These are phyloP conservation scores for Fusarium marasasianum DNA, from an alignment of 2,329 filamentous ascomycete genomes.

Conservation along the genomic window DNA sequence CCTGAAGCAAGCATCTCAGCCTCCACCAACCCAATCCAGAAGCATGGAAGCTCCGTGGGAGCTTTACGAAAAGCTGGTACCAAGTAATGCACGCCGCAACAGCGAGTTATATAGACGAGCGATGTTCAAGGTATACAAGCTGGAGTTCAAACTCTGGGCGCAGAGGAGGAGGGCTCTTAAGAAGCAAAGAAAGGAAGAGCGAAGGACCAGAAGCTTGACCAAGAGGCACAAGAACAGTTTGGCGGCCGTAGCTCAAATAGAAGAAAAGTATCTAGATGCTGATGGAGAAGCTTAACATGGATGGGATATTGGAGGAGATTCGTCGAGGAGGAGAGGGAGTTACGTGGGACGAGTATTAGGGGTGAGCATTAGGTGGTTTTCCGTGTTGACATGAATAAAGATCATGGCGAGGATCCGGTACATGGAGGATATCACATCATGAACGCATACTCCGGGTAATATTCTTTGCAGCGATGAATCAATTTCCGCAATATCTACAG, in stretches of 20 bases:
- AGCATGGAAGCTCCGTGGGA: not conserved
- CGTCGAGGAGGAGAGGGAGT: no score
- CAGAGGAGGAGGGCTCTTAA: not conserved
- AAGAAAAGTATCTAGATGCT: not conserved
- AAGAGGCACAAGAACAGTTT: not conserved
- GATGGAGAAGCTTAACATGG: not conserved
- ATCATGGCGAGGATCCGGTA: not conserved
- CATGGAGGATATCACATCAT: not conserved
- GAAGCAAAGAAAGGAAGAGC: not conserved
- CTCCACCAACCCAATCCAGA: not conserved
- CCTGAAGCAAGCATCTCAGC: not conserved
- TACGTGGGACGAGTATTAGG: not conserved
- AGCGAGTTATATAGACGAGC: no score
- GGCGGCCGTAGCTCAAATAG: not conserved
- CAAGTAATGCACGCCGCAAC: not conserved
- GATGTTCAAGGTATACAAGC: slow-evolving; percentile 41
- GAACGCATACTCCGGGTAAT: not conserved
- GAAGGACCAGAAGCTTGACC: not conserved
- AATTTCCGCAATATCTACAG: not conserved
- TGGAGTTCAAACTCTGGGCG: slow-evolving; percentile 78
- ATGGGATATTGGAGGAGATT: not conserved
- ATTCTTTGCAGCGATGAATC: not conserved
- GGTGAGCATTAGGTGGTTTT: not conserved
- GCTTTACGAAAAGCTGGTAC: not conserved
- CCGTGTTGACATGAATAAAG: not conserved